These are phyloP conservation scores for Penicillium waksmanii DNA, from an alignment of 495 filamentous ascomycete genomes.

Conservation along the genomic window DNA sequence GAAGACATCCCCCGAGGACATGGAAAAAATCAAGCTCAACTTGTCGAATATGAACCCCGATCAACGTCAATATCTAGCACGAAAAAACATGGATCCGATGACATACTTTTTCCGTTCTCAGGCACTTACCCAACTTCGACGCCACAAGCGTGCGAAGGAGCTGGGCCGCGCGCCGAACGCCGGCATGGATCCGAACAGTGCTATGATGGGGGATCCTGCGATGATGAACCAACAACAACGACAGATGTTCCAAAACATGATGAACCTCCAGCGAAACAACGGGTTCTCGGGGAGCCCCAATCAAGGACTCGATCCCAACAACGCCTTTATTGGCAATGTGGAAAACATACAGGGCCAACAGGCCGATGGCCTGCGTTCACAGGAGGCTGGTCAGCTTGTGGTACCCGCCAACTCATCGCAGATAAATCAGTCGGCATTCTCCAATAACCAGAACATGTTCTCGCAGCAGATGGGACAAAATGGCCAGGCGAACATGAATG, in stretches of 20 bases:
- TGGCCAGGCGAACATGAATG: slow-evolving; percentile 44
- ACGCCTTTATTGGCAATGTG: slow-evolving; percentile 53
- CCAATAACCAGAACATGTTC: slow-evolving; percentile 43
- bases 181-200: slow-evolving; percentile 35
- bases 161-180: slow-evolving; percentile 36
- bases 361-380: slow-evolving; percentile 62
- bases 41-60: slow-evolving; percentile 48
- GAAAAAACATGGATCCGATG: slow-evolving; percentile 51
- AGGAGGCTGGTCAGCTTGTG: slow-evolving; percentile 67
- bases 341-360: slow-evolving; percentile 64
- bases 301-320: slow-evolving; percentile 50
- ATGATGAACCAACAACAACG: slow-evolving; percentile 52
- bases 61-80: slow-evolving; percentile 43
- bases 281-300: slow-evolving; percentile 38
- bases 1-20: slow-evolving; percentile 45
- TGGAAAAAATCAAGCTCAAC: slow-evolving; percentile 49
- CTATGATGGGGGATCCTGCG: slow-evolving; percentile 39
- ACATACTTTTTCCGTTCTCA: slow-evolving; percentile 55
- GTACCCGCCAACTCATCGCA: slow-evolving; percentile 65
- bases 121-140: slow-evolving; percentile 43
- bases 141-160: slow-evolving; percentile 39
- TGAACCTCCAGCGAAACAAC: slow-evolving; percentile 48
- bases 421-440: slow-evolving; percentile 45
- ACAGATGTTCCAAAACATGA: slow-evolving; percentile 47
- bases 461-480: slow-evolving; percentile 40